Evolutionary conservation across 2,329 filamentous ascomycete species (phyloP).

Genomic region (Tolypocladium pustulatum): DNA sequence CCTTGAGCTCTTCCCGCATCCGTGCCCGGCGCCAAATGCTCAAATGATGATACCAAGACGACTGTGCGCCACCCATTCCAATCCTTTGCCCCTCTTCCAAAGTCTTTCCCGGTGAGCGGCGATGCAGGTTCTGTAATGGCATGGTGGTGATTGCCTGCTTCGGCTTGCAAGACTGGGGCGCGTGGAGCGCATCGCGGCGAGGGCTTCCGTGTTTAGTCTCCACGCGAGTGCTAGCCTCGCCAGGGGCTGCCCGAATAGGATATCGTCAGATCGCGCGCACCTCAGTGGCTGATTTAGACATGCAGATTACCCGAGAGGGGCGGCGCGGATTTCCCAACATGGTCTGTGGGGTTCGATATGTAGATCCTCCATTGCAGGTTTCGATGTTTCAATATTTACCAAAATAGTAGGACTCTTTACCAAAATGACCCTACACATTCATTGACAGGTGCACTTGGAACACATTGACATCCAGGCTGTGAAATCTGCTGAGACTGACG

Average conservation of each 20-base stretch:
- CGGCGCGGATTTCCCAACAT: not conserved
- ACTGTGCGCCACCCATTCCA: slow-evolving; percentile 4
- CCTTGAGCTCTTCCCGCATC: not conserved
- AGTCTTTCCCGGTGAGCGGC: not conserved
- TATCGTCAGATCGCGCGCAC: not conserved
- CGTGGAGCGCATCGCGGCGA: not conserved
- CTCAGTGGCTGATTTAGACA: not conserved
- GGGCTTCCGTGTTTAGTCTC: not conserved
- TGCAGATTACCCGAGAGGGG: not conserved
- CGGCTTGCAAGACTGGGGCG: not conserved
- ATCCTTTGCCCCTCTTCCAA: slow-evolving; percentile 1
- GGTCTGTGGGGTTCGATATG: not conserved
- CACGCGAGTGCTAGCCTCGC: not conserved
- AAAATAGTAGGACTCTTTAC: not conserved
- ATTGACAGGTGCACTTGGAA: not conserved
- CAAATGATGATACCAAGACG: not conserved
- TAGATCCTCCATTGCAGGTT: not conserved
- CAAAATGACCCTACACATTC: not conserved
- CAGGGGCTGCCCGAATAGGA: not conserved
- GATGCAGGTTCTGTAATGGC: not conserved
- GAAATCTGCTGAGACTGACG: too few relatives aligned
- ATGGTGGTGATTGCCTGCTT: not conserved
- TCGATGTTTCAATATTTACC: not conserved
- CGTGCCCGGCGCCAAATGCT: not conserved
- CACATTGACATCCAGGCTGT: too few relatives aligned